phyloP scores from a whole-genome alignment of 345 rosid genomes.

The Salix koriyanagi region DNA sequence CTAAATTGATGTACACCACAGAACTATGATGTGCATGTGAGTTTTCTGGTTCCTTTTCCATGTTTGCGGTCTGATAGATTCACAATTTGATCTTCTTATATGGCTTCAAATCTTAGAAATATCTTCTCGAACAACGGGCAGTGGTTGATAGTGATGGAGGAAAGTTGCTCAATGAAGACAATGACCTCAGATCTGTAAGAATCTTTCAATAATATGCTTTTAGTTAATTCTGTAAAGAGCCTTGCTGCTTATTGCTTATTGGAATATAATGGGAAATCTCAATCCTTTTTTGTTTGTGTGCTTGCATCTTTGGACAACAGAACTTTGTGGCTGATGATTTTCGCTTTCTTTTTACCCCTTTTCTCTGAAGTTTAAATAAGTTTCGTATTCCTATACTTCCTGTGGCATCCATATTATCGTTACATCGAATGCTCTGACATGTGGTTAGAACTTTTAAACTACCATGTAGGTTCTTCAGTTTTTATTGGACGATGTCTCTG shows the following conservation, averaged over 20 bases:
- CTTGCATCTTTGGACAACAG: background rate
- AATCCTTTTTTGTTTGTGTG: background rate
- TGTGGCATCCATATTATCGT: background rate
- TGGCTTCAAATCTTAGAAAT: constrained; percentile 46
- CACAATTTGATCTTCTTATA: background rate
- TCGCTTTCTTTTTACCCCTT: no score
- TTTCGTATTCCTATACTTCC: background rate
- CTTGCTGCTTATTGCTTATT: background rate
- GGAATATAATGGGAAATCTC: background rate
- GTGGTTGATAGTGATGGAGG: constrained; percentile 77
- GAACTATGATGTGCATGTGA: background rate
- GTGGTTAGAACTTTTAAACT: constrained; percentile 10
- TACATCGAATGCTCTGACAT: background rate
- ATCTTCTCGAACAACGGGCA: constrained; percentile 92
- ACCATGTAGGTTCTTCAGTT: constrained; percentile 75
- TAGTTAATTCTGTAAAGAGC: no score
- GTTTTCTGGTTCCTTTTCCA: background rate
- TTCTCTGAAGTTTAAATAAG: no score
- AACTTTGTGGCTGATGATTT: background rate
- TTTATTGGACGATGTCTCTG: constrained; percentile 81
- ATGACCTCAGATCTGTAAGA: constrained; percentile 91
- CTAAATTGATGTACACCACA: constrained; percentile 4
- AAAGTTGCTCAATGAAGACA: constrained; percentile 85
- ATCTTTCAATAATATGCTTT: constrained; percentile 3
- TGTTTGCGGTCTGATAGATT: background rate